phyloP scores from a whole-genome alignment of 2,329 filamentous ascomycete genomes.

The Lasiodiplodia gonubiensis region DNA sequence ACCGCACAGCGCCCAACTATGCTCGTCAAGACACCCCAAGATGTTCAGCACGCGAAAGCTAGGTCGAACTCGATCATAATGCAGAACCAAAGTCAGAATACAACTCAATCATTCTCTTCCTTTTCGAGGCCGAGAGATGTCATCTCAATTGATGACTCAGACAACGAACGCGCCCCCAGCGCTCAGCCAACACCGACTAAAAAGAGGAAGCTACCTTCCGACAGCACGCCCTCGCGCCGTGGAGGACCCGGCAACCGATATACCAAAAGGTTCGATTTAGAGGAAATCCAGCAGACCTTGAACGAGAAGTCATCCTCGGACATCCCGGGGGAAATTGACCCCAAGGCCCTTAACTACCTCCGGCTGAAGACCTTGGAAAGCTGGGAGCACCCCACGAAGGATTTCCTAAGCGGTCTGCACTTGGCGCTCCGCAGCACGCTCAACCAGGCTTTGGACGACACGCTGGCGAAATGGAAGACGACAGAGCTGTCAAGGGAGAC shows the following conservation, averaged over 20 bases:
- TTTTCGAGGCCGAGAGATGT: background rate
- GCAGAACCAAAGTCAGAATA: background rate
- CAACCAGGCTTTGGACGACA: slow-evolving; percentile 35
- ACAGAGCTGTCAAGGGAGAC: slow-evolving; percentile 41
- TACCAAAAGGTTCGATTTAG: slow-evolving; percentile 37
- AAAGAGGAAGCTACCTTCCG: slow-evolving; percentile 38
- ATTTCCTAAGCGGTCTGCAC: slow-evolving; percentile 38
- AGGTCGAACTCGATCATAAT: background rate
- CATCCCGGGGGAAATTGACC: slow-evolving; percentile 44
- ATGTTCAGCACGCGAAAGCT: background rate
- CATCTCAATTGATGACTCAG: slow-evolving; percentile 35
- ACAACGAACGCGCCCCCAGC: slow-evolving; percentile 27
- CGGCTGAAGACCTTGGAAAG: slow-evolving; percentile 37
- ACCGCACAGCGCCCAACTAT: slow-evolving; percentile 39
- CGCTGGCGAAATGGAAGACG: slow-evolving; percentile 39
- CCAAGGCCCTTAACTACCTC: slow-evolving; percentile 42
- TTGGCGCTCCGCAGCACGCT: slow-evolving; percentile 32
- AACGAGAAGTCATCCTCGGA: slow-evolving; percentile 37
- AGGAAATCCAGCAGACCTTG: slow-evolving; percentile 39
- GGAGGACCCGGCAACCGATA: background rate
- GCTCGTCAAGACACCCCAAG: background rate
- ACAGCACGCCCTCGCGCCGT: background rate
- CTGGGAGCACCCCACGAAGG: slow-evolving; percentile 39
- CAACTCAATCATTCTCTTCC: no score
- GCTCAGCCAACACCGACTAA: slow-evolving; percentile 33